A percentile compares a stretch with the other conserved stretches of the same genome.
Evolutionary conservation across 148 eudicot species (phyloP).

Genomic region (Agrostemma githago): DNA sequence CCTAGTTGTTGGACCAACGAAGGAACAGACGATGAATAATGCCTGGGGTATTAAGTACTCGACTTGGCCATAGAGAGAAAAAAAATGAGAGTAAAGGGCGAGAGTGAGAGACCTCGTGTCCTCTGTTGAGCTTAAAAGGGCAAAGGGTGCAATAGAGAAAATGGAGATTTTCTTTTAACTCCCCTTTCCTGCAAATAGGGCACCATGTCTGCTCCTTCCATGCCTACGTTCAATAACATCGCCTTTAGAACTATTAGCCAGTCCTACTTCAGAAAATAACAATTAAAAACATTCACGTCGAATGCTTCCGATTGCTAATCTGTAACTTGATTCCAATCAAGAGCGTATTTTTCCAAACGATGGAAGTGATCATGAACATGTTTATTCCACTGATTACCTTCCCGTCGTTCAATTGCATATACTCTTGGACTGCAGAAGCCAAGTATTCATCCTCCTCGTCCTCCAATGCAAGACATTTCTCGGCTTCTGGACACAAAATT

Average conservation of each 20-base stretch:
- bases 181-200: constrained; percentile 82
- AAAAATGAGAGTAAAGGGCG: constrained; percentile 21
- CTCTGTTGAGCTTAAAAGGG: constrained; percentile 52
- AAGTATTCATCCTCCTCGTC: constrained; percentile 93
- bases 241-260: background rate
- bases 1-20: constrained; percentile 29
- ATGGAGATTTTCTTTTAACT: constrained; percentile 48
- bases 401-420: constrained; percentile 73
- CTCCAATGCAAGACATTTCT: constrained; percentile 44
- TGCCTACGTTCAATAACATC: constrained; percentile 34
- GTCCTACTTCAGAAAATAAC: background rate
- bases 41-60: background rate
- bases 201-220: constrained; percentile 68
- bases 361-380: background rate
- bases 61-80: background rate
- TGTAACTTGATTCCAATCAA: too few species aligned
- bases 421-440: constrained; percentile 63
- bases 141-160: constrained; percentile 63
- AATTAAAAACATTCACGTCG: background rate
- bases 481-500: constrained; percentile 38
- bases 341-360: background rate
- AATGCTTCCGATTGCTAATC: background rate
- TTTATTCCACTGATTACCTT: constrained; percentile 38
- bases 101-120: constrained; percentile 51
- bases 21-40: background rate